These are phyloP conservation scores for Castanea sativa DNA, from an alignment of 306 rosid species.

Conservation along the genomic window DNA sequence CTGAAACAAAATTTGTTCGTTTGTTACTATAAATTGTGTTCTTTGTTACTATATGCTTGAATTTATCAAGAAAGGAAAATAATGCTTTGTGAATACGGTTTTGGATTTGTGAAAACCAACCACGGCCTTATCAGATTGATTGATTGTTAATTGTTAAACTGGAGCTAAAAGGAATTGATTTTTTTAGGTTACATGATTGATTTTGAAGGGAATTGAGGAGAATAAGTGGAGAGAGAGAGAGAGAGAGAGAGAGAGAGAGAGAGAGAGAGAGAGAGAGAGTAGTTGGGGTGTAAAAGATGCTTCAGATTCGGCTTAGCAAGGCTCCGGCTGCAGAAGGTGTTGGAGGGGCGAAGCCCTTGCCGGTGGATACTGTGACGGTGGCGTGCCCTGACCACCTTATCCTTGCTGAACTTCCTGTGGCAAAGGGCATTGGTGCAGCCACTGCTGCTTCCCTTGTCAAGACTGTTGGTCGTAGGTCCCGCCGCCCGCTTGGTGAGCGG, in stretches of 20 bases:
- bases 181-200: neutral
- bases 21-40: too few species aligned
- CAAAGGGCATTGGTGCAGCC: conserved; percentile 91
- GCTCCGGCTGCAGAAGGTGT: conserved; percentile 57
- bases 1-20: neutral
- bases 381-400: conserved; percentile 98
- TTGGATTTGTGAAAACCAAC: neutral
- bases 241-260: neutral
- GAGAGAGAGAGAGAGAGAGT: conserved; percentile 14
- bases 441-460: conserved; percentile 63
- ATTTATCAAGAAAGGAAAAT: too few species aligned
- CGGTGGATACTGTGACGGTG: conserved; percentile 78
- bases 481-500: conserved; percentile 96
- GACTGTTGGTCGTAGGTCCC: conserved; percentile 88
- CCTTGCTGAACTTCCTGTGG: conserved; percentile 96
- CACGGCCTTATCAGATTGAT: neutral
- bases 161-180: neutral
- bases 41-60: too few species aligned
- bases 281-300: conserved; percentile 48
- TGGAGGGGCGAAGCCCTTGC: conserved; percentile 53
- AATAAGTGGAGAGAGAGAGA: neutral
- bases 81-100: neutral
- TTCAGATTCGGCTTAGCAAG: conserved; percentile 92
- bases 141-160: neutral
- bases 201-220: conserved; percentile 1